These are phyloP conservation scores for Mucor lusitanicus DNA, from an alignment of 371 early-diverging fungal species.

Conservation along the genomic window DNA sequence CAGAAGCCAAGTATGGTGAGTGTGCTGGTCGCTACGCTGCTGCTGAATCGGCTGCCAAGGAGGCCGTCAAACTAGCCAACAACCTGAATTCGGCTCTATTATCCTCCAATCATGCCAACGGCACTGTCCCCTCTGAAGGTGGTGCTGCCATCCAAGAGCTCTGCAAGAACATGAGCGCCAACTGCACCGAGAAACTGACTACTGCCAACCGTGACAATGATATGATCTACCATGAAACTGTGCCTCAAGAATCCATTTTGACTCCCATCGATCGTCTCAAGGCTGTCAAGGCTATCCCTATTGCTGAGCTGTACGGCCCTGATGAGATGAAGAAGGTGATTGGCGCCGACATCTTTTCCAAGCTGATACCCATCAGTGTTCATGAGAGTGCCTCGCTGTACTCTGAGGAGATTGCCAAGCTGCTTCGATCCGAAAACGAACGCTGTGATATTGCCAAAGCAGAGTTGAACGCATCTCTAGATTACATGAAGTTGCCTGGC, in stretches of 20 bases:
- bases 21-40: conserved; percentile 74
- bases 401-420: conserved; percentile 92
- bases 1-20: conserved; percentile 85
- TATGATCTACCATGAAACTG: conserved; percentile 90
- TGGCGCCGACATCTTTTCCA: conserved; percentile 85
- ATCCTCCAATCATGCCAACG: conserved; percentile 50
- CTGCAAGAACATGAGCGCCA: conserved; percentile 58
- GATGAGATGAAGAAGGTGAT: conserved; percentile 74
- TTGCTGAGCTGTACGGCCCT: conserved; percentile 70
- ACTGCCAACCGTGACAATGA: conserved; percentile 88
- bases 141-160: conserved; percentile 66
- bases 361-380: conserved; percentile 87
- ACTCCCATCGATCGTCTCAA: conserved; percentile 81
- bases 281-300: conserved; percentile 73
- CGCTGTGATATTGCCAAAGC: conserved; percentile 79
- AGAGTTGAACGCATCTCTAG: conserved; percentile 83
- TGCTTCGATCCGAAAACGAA: conserved; percentile 81
- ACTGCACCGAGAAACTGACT: conserved; percentile 62
- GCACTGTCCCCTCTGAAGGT: conserved; percentile 57
- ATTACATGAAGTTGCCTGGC: conserved; percentile 83
- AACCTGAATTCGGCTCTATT: conserved; percentile 50
- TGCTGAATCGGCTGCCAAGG: conserved; percentile 84
- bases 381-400: conserved; percentile 92
- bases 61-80: conserved; percentile 75
- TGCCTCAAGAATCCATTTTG: conserved; percentile 79